Evolutionary conservation across 179 eudicot species (phyloP).

Genomic region (Heliamphora pulchella): DNA sequence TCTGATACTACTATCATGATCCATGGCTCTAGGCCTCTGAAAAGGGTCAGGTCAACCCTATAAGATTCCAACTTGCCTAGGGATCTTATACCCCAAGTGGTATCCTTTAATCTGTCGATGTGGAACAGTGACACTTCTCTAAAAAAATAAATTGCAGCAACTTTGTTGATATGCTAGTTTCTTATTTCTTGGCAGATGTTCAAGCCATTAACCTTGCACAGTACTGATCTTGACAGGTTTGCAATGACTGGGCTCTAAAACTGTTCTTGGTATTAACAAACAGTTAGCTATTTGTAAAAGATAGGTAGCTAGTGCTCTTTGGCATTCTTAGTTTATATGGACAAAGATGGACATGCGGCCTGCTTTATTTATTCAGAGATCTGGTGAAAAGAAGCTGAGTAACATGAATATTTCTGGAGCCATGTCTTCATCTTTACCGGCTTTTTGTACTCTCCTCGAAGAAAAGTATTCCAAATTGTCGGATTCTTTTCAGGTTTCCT

Average conservation of each 20-base stretch:
- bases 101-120: too few species aligned
- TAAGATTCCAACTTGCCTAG: neutral
- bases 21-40: too few species aligned
- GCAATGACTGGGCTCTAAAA: neutral
- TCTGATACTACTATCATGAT: too few species aligned
- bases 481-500: conserved; percentile 40
- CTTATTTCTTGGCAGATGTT: conserved; percentile 10
- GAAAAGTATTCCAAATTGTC: conserved; percentile 46
- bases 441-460: conserved; percentile 32
- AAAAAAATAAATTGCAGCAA: neutral
- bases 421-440: conserved; percentile 45
- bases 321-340: conserved; percentile 7
- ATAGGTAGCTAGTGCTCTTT: neutral
- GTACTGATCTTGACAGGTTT: conserved; percentile 3
- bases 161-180: conserved; percentile 2
- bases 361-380: conserved; percentile 44
- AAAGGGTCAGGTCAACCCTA: too few species aligned
- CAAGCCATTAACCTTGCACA: neutral
- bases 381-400: conserved; percentile 31
- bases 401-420: conserved; percentile 44
- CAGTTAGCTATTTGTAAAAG: neutral
- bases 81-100: neutral
- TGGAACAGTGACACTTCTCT: neutral
- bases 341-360: conserved; percentile 36
- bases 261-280: neutral